These are phyloP conservation scores for Angomonas ambiguus DNA, from an alignment of 208 protist species.

Conservation along the genomic window DNA sequence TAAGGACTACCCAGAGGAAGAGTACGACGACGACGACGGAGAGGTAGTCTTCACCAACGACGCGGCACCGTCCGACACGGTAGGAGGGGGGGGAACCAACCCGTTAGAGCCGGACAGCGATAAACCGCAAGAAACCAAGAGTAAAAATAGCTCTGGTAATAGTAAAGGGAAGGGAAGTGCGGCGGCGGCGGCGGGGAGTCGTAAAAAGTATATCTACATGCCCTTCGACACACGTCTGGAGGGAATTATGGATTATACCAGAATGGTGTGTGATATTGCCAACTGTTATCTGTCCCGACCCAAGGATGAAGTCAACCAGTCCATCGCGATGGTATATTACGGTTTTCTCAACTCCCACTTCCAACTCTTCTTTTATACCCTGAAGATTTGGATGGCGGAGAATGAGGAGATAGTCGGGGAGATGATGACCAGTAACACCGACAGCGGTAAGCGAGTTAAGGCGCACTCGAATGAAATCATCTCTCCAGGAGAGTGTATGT, in stretches of 20 bases:
- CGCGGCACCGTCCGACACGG: no score
- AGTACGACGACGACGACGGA: not conserved
- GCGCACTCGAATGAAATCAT: not conserved
- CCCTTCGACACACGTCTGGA: not conserved
- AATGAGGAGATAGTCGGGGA: not conserved
- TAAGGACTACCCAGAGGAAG: not conserved
- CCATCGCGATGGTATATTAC: slow-evolving; percentile 1
- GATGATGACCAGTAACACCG: slow-evolving; percentile 3
- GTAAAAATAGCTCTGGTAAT: no score
- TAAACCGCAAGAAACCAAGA: no score
- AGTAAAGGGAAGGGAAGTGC: not conserved
- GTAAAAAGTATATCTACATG: slow-evolving; percentile 5
- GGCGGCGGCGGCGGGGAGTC: not conserved
- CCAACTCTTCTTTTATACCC: not conserved
- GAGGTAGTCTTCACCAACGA: not conserved
- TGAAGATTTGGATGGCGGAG: slow-evolving; percentile 1
- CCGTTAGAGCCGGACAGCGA: no score
- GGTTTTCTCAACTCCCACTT: slow-evolving; percentile 3
- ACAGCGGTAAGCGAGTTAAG: not conserved
- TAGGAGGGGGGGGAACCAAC: no score
- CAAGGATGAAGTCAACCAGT: slow-evolving; percentile 2
- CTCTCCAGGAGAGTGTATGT: not conserved
- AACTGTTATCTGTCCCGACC: not conserved
- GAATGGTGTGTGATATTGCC: not conserved
- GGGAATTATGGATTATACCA: not conserved